Evolutionary conservation across 1,139 yeast genomes (phyloP).

Genomic region (Debaryomyces sp.): DNA sequence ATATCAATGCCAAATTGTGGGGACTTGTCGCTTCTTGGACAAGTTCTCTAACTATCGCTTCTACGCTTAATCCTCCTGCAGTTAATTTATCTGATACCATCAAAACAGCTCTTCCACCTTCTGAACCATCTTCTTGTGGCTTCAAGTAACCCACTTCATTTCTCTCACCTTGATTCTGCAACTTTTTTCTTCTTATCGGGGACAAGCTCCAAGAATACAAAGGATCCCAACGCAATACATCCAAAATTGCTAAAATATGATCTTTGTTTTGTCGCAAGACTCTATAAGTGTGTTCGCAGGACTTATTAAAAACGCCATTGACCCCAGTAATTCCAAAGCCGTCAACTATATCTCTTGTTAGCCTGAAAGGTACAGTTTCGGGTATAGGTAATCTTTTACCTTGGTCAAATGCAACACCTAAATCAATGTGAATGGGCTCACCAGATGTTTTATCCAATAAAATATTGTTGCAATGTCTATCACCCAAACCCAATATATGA

Average conservation of each 20-base stretch:
- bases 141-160: constrained; percentile 21
- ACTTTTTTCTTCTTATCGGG: constrained; percentile 59
- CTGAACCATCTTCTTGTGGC: constrained; percentile 62
- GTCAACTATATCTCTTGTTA: constrained; percentile 88
- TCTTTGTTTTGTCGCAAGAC: constrained; percentile 68
- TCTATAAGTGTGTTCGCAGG: constrained; percentile 73
- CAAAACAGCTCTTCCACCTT: constrained; percentile 76
- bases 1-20: constrained; percentile 71
- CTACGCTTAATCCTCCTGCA: constrained; percentile 72
- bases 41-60: constrained; percentile 81
- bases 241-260: constrained; percentile 78
- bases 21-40: constrained; percentile 75
- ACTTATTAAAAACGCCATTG: constrained; percentile 70
- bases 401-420: constrained; percentile 95
- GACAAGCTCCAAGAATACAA: constrained; percentile 87
- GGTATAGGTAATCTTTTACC: constrained; percentile 86
- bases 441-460: constrained; percentile 78
- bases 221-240: constrained; percentile 91
- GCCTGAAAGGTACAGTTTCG: constrained; percentile 89
- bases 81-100: constrained; percentile 71
- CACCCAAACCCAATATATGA: constrained; percentile 87
- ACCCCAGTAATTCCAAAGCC: constrained; percentile 88
- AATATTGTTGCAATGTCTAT: constrained; percentile 90
- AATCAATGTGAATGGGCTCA: constrained; percentile 92
- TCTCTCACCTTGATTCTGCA: constrained; percentile 47